Conservation (phyloP, 768 basidiomycete genomes). For the Phylloporus scabripes region DNA sequence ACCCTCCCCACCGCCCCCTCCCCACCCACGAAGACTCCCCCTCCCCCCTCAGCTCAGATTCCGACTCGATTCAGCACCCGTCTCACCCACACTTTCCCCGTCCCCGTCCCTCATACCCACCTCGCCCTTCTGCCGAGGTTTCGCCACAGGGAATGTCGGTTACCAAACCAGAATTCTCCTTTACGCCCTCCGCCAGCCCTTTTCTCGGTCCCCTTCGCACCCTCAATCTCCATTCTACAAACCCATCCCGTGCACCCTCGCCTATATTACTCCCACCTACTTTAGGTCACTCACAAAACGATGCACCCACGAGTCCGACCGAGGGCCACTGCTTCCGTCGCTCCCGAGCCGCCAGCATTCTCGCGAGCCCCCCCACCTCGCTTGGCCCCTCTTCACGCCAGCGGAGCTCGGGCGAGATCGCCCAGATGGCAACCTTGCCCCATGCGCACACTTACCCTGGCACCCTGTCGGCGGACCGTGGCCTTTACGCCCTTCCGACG, state of each 20-base stretch:
- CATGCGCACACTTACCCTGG: conserved; percentile 32
- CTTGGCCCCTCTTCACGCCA: conserved; percentile 24
- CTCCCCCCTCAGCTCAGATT: conserved; percentile 67
- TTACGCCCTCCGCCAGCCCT: conserved; percentile 72
- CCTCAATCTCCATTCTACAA: conserved; percentile 67
- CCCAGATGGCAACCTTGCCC: conserved; percentile 24
- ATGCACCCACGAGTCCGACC: conserved; percentile 30
- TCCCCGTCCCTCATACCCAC: conserved; percentile 24
- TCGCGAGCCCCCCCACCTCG: conserved; percentile 34
- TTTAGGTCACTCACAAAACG: conserved; percentile 19
- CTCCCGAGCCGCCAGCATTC: conserved; percentile 29
- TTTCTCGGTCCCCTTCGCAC: conserved; percentile 76
- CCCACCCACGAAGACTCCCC: conserved; percentile 55
- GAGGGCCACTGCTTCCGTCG: conserved; percentile 28
- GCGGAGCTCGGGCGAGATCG: conserved; percentile 29
- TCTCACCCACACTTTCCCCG: conserved; percentile 24
- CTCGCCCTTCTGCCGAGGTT: conserved; percentile 25
- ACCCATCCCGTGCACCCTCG: conserved; percentile 66
- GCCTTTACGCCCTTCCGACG: conserved; percentile 39
- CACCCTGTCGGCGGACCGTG: conserved; percentile 27
- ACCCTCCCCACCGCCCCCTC: conserved; percentile 28
- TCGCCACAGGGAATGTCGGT: conserved; percentile 22
- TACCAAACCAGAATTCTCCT: conserved; percentile 33
- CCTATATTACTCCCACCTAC: conserved; percentile 62
- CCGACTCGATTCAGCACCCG: conserved; percentile 36